A percentile compares a stretch with the other conserved stretches of the same genome.
Conservation (phyloP, 371 early-diverging fungal species). For the Chytridiales sp. region DNA sequence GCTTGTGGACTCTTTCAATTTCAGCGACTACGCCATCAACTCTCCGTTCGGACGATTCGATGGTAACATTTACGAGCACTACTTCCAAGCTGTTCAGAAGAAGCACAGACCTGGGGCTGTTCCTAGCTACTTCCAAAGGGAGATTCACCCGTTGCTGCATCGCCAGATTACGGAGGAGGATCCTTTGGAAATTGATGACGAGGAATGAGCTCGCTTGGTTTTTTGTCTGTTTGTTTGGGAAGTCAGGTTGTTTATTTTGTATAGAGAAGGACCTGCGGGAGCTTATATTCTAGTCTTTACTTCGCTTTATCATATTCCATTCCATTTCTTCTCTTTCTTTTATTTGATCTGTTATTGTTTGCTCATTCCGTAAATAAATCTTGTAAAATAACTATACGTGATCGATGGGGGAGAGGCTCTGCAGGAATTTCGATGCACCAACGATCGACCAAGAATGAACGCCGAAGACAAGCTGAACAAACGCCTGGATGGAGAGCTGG, state of each 20-base stretch:
- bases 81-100: conserved; percentile 79
- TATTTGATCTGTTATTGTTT: no score
- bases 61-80: conserved; percentile 84
- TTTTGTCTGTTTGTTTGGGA: no score
- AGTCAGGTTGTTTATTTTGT: no score
- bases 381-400: no score
- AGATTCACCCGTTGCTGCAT: conserved; percentile 79
- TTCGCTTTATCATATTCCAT: no score
- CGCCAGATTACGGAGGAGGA: conserved; percentile 59
- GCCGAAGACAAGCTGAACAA: conserved; percentile 3
- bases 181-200: conserved; percentile 55
- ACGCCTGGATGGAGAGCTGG: conserved; percentile 2
- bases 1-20: conserved; percentile 84
- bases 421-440: not conserved
- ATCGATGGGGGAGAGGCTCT: no score
- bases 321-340: no score
- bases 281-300: no score
- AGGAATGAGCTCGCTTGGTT: no score
- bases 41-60: conserved; percentile 86
- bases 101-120: conserved; percentile 70
- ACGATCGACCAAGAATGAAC: not conserved
- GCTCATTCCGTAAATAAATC: no score
- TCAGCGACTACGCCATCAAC: conserved; percentile 84
- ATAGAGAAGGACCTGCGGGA: no score
- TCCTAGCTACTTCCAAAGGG: conserved; percentile 76